Evolutionary conservation across 2,329 filamentous ascomycete species (phyloP).

Genomic region (Parasarocladium wereldwijsianum): DNA sequence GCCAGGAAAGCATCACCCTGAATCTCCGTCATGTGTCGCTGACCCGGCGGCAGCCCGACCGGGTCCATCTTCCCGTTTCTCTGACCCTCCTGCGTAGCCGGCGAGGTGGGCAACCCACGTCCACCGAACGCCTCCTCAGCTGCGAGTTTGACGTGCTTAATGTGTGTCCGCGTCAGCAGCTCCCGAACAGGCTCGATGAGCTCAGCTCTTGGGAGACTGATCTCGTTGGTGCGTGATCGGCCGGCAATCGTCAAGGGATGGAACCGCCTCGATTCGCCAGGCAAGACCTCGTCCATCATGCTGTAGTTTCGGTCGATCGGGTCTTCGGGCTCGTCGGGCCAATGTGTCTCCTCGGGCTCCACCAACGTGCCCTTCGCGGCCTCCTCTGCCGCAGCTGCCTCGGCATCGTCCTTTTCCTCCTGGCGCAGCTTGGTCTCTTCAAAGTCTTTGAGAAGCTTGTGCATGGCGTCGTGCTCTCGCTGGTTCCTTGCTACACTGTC

Average conservation of each 20-base stretch:
- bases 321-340: slow-evolving; percentile 12
- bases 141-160: slow-evolving; percentile 59
- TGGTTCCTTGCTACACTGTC: slow-evolving; percentile 34
- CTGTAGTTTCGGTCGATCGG: slow-evolving; percentile 15
- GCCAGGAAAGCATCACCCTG: slow-evolving; percentile 62
- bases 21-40: slow-evolving; percentile 56
- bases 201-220: slow-evolving; percentile 56
- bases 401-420: slow-evolving; percentile 13
- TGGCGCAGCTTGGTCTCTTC: slow-evolving; percentile 26
- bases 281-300: slow-evolving; percentile 18
- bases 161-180: slow-evolving; percentile 52
- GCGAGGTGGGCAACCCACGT: slow-evolving; percentile 58
- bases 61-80: slow-evolving; percentile 46
- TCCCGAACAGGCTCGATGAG: slow-evolving; percentile 56
- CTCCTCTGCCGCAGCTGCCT: slow-evolving; percentile 17
- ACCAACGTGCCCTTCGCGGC: slow-evolving; percentile 15
- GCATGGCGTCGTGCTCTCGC: slow-evolving; percentile 39
- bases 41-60: slow-evolving; percentile 47
- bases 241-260: slow-evolving; percentile 64
- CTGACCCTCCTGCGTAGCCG: slow-evolving; percentile 48
- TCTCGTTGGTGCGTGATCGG: slow-evolving; percentile 58
- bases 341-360: slow-evolving; percentile 4
- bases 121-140: slow-evolving; percentile 70
- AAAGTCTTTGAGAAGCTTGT: slow-evolving; percentile 42
- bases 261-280: slow-evolving; percentile 29